Percentiles rank a stretch among this genome's conserved stretches.
These are phyloP conservation scores for Saccharomyces hybrid DNA, from an alignment of 1,139 yeast genomes.

Conservation along the genomic window DNA sequence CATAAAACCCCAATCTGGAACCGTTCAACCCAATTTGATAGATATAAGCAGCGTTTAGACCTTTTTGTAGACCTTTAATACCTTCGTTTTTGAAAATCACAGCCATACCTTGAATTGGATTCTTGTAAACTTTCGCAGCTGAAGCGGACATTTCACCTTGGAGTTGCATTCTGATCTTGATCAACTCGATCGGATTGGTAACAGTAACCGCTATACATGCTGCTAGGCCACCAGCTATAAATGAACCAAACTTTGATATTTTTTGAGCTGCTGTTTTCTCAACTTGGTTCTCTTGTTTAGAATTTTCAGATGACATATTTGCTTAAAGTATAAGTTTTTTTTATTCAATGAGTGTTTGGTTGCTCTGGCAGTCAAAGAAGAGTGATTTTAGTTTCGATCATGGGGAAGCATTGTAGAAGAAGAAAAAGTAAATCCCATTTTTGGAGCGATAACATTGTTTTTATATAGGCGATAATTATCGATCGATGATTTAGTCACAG, in stretches of 20 bases:
- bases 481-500: background rate
- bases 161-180: slow-evolving; percentile 91
- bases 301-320: background rate
- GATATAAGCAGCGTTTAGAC: slow-evolving; percentile 71
- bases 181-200: slow-evolving; percentile 90
- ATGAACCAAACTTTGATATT: slow-evolving; percentile 66
- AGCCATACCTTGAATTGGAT: slow-evolving; percentile 76
- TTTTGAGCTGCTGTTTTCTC: slow-evolving; percentile 42
- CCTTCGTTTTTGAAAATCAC: slow-evolving; percentile 81
- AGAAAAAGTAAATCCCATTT: background rate
- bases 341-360: background rate
- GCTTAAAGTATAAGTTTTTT: background rate
- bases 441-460: background rate
- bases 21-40: slow-evolving; percentile 91
- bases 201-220: slow-evolving; percentile 97
- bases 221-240: slow-evolving; percentile 88
- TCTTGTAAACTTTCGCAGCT: slow-evolving; percentile 56
- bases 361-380: background rate
- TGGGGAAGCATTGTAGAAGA: background rate
- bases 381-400: background rate
- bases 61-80: slow-evolving; percentile 78
- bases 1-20: slow-evolving; percentile 87
- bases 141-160: slow-evolving; percentile 78
- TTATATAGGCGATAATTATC: background rate
- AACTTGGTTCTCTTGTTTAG: slow-evolving; percentile 11